Percentiles rank a stretch among this genome's conserved stretches.
Evolutionary conservation across 805 yeast species (phyloP).

Genomic region (Starmerella stellata): DNA sequence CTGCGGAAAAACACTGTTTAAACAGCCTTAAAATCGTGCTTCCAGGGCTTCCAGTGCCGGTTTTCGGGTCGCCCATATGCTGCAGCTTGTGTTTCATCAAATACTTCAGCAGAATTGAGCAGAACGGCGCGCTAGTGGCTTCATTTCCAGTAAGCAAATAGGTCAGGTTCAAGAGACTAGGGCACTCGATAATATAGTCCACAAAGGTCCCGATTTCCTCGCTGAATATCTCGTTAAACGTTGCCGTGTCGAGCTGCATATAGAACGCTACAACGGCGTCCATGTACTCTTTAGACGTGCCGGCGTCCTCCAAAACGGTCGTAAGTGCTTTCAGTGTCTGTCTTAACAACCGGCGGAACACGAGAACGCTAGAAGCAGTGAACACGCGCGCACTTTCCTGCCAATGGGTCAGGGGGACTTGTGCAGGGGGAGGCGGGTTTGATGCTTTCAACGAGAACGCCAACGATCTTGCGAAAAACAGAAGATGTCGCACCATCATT

Average conservation of each 20-base stretch:
- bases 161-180: slow-evolving; percentile 75
- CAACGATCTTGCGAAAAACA: slow-evolving; percentile 78
- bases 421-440: slow-evolving; percentile 57
- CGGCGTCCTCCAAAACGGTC: slow-evolving; percentile 36
- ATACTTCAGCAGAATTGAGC: slow-evolving; percentile 64
- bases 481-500: slow-evolving; percentile 65
- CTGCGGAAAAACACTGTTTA: slow-evolving; percentile 90
- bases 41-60: slow-evolving; percentile 29
- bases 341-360: slow-evolving; percentile 57
- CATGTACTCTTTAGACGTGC: slow-evolving; percentile 87
- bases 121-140: slow-evolving; percentile 80
- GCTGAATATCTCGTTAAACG: slow-evolving; percentile 80
- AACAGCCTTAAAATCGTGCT: slow-evolving; percentile 70
- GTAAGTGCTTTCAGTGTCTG: slow-evolving; percentile 70
- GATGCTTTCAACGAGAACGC: slow-evolving; percentile 77
- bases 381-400: slow-evolving; percentile 71
- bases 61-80: slow-evolving; percentile 62
- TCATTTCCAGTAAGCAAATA: slow-evolving; percentile 90
- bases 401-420: slow-evolving; percentile 39
- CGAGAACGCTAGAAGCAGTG: slow-evolving; percentile 62
- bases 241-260: slow-evolving; percentile 84
- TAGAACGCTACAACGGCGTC: slow-evolving; percentile 87
- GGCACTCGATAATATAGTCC: slow-evolving; percentile 60
- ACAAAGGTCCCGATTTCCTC: slow-evolving; percentile 63
- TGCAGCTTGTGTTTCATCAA: slow-evolving; percentile 55